Conservation (phyloP, 2,329 filamentous ascomycete genomes). For the Rhexocercosporidium sp. region DNA sequence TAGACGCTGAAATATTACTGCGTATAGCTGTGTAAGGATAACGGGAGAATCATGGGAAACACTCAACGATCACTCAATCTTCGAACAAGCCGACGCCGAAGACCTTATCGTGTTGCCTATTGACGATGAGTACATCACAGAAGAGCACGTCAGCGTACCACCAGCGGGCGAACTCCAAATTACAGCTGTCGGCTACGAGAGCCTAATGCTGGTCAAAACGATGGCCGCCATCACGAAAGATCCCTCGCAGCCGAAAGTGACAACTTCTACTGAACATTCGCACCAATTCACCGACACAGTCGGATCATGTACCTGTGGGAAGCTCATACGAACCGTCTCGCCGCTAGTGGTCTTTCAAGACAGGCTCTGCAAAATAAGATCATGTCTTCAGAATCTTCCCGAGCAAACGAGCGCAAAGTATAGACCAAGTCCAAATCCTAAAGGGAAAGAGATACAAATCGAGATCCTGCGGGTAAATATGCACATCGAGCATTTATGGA, state of each 20-base stretch:
- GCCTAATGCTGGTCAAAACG: background rate
- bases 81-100: background rate
- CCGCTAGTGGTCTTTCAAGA: background rate
- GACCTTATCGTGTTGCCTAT: background rate
- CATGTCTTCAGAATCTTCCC: background rate
- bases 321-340: background rate
- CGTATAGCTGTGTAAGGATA: background rate
- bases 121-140: constrained; percentile 2
- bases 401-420: background rate
- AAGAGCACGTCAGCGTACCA: background rate
- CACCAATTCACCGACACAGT: background rate
- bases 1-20: no score
- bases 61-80: background rate
- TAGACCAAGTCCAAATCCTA: background rate
- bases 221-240: background rate
- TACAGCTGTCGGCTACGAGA: background rate
- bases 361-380: background rate
- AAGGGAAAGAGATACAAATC: background rate
- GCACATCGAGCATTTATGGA: background rate
- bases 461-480: background rate
- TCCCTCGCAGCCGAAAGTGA: background rate
- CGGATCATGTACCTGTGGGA: background rate
- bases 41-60: background rate
- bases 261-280: background rate
- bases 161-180: background rate